Evolutionary conservation across 2,329 filamentous ascomycete genomes (phyloP).

Genomic region (Trichophyton rubrum): DNA sequence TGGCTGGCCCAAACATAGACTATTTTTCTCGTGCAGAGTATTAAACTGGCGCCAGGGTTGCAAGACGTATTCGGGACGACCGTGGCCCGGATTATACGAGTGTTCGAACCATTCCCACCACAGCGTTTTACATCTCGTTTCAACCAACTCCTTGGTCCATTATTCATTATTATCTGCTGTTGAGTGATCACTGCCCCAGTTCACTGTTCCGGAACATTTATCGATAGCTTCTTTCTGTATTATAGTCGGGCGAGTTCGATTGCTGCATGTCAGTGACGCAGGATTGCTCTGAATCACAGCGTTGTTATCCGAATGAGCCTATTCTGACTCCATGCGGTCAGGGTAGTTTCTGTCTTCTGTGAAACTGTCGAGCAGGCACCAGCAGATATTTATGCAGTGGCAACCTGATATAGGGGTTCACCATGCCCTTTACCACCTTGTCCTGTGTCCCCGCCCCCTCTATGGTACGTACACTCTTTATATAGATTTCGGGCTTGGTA

Average conservation of each 20-base stretch:
- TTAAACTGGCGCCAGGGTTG: neutral
- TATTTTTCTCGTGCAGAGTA: constrained; percentile 3
- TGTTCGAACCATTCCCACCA: neutral
- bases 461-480: neutral
- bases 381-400: neutral
- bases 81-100: neutral
- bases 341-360: neutral
- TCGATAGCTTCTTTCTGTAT: neutral
- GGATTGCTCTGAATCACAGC: neutral
- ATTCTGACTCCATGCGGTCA: neutral
- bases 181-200: neutral
- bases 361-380: neutral
- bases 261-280: neutral
- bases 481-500: neutral
- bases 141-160: neutral
- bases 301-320: neutral
- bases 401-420: neutral
- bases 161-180: neutral
- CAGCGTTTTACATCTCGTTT: neutral
- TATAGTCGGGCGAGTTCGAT: neutral
- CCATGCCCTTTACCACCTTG: neutral
- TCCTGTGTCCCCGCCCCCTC: neutral
- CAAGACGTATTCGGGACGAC: neutral
- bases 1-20: constrained; percentile 4
- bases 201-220: neutral